Percentiles rank a stretch among this genome's conserved stretches.
Evolutionary conservation across 306 rosid genomes (phyloP).

Genomic region (Benincasa hispida): DNA sequence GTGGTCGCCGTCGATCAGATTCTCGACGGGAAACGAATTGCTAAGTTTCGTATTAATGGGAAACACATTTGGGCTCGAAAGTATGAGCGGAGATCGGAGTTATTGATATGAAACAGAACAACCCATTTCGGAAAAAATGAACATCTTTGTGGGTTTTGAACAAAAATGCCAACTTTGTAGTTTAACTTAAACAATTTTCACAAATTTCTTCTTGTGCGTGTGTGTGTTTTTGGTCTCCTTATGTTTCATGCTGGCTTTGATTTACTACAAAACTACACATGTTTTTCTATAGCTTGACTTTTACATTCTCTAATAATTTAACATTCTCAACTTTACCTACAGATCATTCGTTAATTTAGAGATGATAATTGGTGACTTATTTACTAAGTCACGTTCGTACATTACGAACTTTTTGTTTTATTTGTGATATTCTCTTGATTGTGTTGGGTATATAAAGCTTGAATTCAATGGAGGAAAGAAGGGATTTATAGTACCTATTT

Average conservation of each 20-base stretch:
- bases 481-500: too few species aligned
- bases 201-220: neutral
- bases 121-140: neutral
- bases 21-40: slow-evolving; percentile 21
- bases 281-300: too few species aligned
- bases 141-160: neutral
- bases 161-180: neutral
- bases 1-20: slow-evolving; percentile 26
- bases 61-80: slow-evolving; percentile 63
- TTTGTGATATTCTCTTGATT: too few species aligned
- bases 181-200: neutral
- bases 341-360: too few species aligned
- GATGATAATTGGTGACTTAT: too few species aligned
- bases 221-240: neutral
- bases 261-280: neutral
- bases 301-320: too few species aligned
- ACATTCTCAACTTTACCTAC: too few species aligned
- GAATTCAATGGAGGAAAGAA: too few species aligned
- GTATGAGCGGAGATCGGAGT: slow-evolving; percentile 32
- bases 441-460: too few species aligned
- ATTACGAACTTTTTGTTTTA: too few species aligned
- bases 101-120: neutral
- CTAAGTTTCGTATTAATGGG: slow-evolving; percentile 36
- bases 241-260: neutral
- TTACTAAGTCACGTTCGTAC: too few species aligned